Base-by-base conservation (phyloP, 208 protist genomes). In the Phytomonas sp. region DNA sequence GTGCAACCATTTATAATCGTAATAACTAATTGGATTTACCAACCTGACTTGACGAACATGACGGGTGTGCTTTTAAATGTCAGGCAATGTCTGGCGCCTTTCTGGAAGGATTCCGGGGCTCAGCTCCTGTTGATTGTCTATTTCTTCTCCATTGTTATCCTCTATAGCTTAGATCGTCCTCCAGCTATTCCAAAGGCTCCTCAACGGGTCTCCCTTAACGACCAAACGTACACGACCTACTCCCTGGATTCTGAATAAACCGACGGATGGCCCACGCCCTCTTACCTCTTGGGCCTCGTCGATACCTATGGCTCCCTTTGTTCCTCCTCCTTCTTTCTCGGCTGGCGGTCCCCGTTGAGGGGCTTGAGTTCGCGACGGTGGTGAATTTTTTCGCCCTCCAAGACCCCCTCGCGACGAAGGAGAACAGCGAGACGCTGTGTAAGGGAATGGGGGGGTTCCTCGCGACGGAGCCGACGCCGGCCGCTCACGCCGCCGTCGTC, bases 291-390 rank as follows among this genome's bases (percentile, higher is more conserved):
- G 36, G 36, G 36, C 36, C 7, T 40, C 36, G 7, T 9, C 36
- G 36, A 9, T 9, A 40, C 9, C 9, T 13, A 6, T 17, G 9
- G 40, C 2, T 17, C 40, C 40, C 13, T 6, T 17, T 9, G 36
- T 40, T 40, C 36, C 36, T 9, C 6, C 36, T 40, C 6, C 36
- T 9, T 40, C 9, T 4, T 40, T 40, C 36, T 9, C 36, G 36
- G 36, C 36, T 40, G 4, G 6, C 36, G 36, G 61, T 59, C 23
- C 15, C 66, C 15, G 71, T 68, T 8, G 60, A 64, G 4, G 69
- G 65, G 34, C 76, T 75, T 33, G 61, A 67, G n/a, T 84, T 72
- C 63, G 72, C 72, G 0, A 75, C 79, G 2, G 59, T 84, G 8
- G 23, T 81, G 4, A 9, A 26, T 4, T 73, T 67, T 37, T 71